Evolutionary conservation across 331 rosid genomes (phyloP), one percentile per base, ranked within the genome.

Genomic region (Erythrophleum ivorense): DNA sequence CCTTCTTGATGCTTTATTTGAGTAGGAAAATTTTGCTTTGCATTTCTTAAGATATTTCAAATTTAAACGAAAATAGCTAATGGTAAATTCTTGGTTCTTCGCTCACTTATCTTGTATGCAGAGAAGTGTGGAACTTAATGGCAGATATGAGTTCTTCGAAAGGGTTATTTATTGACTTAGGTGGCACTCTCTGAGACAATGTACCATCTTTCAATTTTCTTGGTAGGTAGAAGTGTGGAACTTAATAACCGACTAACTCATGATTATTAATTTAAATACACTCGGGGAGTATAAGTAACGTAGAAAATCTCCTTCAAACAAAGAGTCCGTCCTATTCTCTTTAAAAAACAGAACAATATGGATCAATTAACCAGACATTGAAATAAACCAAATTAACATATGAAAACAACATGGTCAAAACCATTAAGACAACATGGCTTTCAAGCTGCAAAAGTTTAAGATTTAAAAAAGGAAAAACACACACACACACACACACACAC

Each of bases 61-160:
- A 75, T 55, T 18, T 55, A 55, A 0, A 6, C 29, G 18, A 55
- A n/a, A 55, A 55, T 65, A 19, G 49, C 34, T 19, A 48, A 66
- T n/a, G 72, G 79, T 18, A 38, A 65, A 29, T 45, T 49, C 43
- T 43, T 19, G 19, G 6, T 77, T 48, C 62, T 29, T 34, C 34
- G 78, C 31, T 71, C 19, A 41, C 14, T 48, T 40, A 24, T 19
- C 75, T 21, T n/a, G 73, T 38, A 78, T 45, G 2, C 75, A 71
- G 21, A n/a, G n/a, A n/a, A n/a, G n/a, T n/a, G n/a, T n/a, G n/a
- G n/a, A n/a, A n/a, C n/a, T n/a, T n/a, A n/a, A n/a, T 46, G 71
- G 29, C 1, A 1, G 48, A 43, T 3, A 36, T 48, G 67, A 60
- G 67, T 33, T 33, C 8, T 55, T 38, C 55, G 29, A 40, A 24